Evolutionary conservation across 768 basidiomycete genomes (phyloP), one percentile per base, ranked within the genome.

Genomic region (Strobilomyces dryophilus): DNA sequence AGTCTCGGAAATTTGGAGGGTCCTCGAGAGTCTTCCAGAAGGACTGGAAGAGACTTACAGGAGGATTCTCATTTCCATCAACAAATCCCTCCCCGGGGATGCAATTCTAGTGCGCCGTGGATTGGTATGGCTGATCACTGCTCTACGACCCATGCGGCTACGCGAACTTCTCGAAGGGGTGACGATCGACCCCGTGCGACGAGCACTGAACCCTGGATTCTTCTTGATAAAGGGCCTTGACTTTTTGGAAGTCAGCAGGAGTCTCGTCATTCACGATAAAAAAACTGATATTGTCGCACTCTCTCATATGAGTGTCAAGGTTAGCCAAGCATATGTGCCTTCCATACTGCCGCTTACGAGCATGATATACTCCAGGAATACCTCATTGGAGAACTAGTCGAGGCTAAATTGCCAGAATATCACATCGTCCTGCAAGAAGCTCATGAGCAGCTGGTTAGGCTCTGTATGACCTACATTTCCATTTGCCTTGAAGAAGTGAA

Each of bases 241-340:
- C n/a, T 44, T 64, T 15, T 14, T 64, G 41, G 54, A 59, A 2
- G 53, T 40, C 4, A 61, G 54, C 39, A 31, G 60, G 1, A 59
- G 50, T 15, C 56, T 64, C 5, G 62, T 64, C 34, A 51, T 34
- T 8, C 47, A 59, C 9, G 45, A 59, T 24, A 47, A 58, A 21
- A 45, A 47, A 20, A 58, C 56, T 1, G 31, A 20, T 7, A 31
- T 56, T 8, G 8, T 61, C 2, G 45, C 53, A 4, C 39, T 63
- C 6, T 63, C 62, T 1, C 62, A 63, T 36, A 61, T 55, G 17
- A 63, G 62, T 32, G 62, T 64, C 44, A 64, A 61, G 54, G 63
- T 61, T 42, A 39, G 53, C 27, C 8, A 2, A 15, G 6, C 20
- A 6, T 29, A 29, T 29, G 29, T 6, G 1, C 29, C 5, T 29